phyloP scores from a whole-genome alignment of 2,329 filamentous ascomycete species.

The Xylaria polymorpha region DNA sequence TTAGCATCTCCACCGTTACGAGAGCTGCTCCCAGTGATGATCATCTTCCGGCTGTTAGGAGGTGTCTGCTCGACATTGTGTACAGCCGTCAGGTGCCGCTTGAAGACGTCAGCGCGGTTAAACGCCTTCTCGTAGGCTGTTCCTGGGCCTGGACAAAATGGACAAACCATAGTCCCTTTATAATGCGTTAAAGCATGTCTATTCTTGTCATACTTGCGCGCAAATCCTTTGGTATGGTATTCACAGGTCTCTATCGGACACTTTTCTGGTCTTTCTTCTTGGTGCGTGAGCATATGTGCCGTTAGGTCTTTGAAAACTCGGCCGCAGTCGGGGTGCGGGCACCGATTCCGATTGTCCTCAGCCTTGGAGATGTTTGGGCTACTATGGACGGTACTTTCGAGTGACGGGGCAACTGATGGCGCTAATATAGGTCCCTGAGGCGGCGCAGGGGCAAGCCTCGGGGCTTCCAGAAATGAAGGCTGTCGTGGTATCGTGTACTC shows the following conservation, averaged over 20 bases:
- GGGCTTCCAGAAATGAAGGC: slow-evolving; percentile 49
- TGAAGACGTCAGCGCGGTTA: slow-evolving; percentile 95
- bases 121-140: slow-evolving; percentile 94
- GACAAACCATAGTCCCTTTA: slow-evolving; percentile 97
- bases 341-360: slow-evolving; percentile 61
- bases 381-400: slow-evolving; percentile 51
- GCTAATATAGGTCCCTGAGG: slow-evolving; percentile 49
- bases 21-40: slow-evolving; percentile 51
- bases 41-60: slow-evolving; percentile 86
- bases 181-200: slow-evolving; percentile 94
- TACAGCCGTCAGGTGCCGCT: slow-evolving; percentile 89
- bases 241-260: slow-evolving; percentile 93
- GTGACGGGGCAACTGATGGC: slow-evolving; percentile 49
- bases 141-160: slow-evolving; percentile 90
- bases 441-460: slow-evolving; percentile 50
- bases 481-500: slow-evolving; percentile 61
- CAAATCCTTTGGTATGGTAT: slow-evolving; percentile 92
- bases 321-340: slow-evolving; percentile 85
- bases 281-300: slow-evolving; percentile 94
- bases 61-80: slow-evolving; percentile 94
- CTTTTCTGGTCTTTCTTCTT: slow-evolving; percentile 90
- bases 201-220: slow-evolving; percentile 96
- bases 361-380: slow-evolving; percentile 49
- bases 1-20: slow-evolving; percentile 73
- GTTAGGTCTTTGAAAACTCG: slow-evolving; percentile 90